Evolutionary conservation across 106 monocot species (phyloP).

Genomic region (Dioscorea zingiberensis): DNA sequence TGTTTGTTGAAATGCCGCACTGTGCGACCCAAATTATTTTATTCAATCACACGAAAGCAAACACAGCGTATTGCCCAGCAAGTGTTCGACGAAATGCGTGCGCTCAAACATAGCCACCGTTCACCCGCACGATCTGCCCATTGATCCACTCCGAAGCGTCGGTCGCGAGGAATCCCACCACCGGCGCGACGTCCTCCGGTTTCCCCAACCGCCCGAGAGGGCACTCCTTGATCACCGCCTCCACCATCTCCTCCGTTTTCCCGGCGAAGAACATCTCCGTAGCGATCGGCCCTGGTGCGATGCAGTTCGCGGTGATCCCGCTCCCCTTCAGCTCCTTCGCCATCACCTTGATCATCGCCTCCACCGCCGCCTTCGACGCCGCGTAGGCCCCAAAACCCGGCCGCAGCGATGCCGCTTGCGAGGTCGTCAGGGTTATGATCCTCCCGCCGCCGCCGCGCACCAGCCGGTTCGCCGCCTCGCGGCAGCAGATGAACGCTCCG

Average conservation of each 20-base stretch:
- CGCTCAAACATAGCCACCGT: conserved; percentile 23
- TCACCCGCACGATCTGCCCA: conserved; percentile 58
- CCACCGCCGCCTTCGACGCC: conserved; percentile 66
- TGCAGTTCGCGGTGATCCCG: conserved; percentile 48
- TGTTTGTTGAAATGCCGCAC: too few species aligned
- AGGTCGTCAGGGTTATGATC: conserved; percentile 36
- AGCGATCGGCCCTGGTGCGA: conserved; percentile 57
- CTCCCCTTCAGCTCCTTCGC: conserved; percentile 56
- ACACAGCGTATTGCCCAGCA: too few species aligned
- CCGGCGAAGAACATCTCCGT: conserved; percentile 49
- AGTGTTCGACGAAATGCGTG: too few species aligned
- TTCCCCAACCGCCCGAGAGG: conserved; percentile 39
- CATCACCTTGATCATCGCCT: conserved; percentile 40
- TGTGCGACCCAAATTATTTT: too few species aligned
- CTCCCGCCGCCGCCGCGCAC: conserved; percentile 48
- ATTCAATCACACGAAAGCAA: too few species aligned
- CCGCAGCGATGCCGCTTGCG: conserved; percentile 16
- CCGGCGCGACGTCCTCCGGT: conserved; percentile 46
- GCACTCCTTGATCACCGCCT: conserved; percentile 4
- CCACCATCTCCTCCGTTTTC: conserved; percentile 36
- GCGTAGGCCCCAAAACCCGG: conserved; percentile 48
- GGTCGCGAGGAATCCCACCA: conserved; percentile 58
- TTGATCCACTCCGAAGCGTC: conserved; percentile 63
- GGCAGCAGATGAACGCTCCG: conserved; percentile 53
- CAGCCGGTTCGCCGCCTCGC: conserved; percentile 38